Evolutionary conservation across 306 rosid genomes (phyloP), one percentile per base, ranked within the genome.

Genomic region (Calophaca sinica): DNA sequence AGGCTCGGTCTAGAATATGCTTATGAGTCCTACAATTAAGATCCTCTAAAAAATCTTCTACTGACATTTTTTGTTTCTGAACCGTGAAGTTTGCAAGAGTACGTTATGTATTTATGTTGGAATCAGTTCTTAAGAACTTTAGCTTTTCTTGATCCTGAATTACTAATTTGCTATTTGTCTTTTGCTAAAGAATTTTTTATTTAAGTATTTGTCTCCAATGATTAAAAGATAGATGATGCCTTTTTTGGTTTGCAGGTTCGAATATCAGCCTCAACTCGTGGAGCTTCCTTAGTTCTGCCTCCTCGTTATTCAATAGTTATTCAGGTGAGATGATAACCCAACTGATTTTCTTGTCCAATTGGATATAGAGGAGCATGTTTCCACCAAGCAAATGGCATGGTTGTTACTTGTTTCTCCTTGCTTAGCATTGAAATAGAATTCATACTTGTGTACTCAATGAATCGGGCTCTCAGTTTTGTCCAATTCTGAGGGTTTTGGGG

Each of bases 221-320:
- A 13, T 39, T 38, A 57, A 73, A 76, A 32, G 50, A 65, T 58
- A 70, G 32, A 46, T 10, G 2, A 33, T 70, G 58, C 45, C 13
- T 38, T 72, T 76, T 41, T 45, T 45, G 70, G 31, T 52, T 80
- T 82, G 85, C 91, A 94, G 97, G 87, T 91, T 72, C 90, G 91
- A 62, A 13, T 86, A 65, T 87, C 90, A 5, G 72, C 68, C 62
- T 81, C 96, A n/a, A 38, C 4, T 26, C 38, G 33, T 35, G 85
- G 91, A 46, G 74, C 65, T 57, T 75, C 75, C 28, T 86, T 89
- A 33, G 83, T 80, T 74, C 77, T 91, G 86, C 98, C 98, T 36
- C 96, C 96, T 7, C 79, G 89, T 11, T 91, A 87, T 74, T 94
- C 98, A 57, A 85, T 84, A 75, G 94, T 90, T 77, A 86, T 91